Evolutionary conservation across 1,284 basidiomycete species (phyloP), one percentile per base, ranked within the genome.

Genomic region (Bjerkandera adusta): DNA sequence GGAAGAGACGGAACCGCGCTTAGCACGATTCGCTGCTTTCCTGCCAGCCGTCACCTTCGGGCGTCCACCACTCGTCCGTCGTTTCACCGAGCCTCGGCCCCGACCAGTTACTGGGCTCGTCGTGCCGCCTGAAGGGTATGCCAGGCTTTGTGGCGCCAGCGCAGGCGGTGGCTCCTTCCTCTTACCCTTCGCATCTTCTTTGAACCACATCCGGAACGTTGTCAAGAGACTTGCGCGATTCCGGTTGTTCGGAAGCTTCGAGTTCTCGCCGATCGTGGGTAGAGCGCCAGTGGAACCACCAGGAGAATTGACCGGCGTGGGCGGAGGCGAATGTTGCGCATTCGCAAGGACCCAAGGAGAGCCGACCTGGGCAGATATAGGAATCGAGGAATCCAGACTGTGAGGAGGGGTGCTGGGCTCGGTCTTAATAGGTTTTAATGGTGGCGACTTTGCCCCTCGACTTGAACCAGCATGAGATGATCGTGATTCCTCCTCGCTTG

Each of bases 171-270:
- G 47, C 41, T 62, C 54, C 58, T 61, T 75, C 55, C 53, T 68
- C 49, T 90, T 91, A 4, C 85, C 83, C 58, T 87, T 90, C 56
- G 74, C 71, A 54, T 90, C 88, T 52, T 89, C 87, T 48, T 86
- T 77, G 65, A 91, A 89, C 88, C 88, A 91, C 49, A 82, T 71
- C 34, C 85, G 73, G 63, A 91, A 87, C 7, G 87, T 75, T 3
- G 81, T 78, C 27, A 91, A 61, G 33, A 91, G 58, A 57, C 83
- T 90, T 1, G 83, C 85, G 27, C 87, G 75, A 58, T 82, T 80
- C 15, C 83, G 67, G 43, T 67, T 59, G 6, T 70, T 68, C 24
- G 65, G 51, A 15, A 58, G 53, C 39, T 66, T 67, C 5, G 64
- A 67, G 38, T 54, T 63, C 26, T 72, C 70, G 0, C 66, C 60